Evolutionary conservation across 805 yeast species (phyloP).

Genomic region (Sugiyamaella marilandica): DNA sequence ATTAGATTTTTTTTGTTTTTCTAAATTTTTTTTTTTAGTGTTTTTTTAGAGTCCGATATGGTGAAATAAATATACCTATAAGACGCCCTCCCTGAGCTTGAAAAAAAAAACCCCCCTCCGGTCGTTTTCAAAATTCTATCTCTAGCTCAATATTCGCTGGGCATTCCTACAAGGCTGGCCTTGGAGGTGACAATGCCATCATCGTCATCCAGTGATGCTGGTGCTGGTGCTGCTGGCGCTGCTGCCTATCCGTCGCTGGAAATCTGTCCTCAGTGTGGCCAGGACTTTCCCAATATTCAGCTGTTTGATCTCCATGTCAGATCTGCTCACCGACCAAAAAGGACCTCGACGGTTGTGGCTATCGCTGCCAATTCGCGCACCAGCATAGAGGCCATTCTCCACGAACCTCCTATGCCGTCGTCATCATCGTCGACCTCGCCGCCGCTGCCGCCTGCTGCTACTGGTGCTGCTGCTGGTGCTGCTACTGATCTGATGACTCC

Average conservation of each 20-base stretch:
- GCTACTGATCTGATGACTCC: no score
- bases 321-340: constrained; percentile 2
- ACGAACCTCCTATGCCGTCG: not conserved
- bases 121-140: not conserved
- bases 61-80: not conserved
- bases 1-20: constrained; percentile 4
- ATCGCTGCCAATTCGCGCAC: not conserved
- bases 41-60: not conserved
- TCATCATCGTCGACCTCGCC: not conserved
- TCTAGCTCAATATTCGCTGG: not conserved
- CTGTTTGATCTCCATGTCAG: constrained; percentile 3
- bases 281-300: constrained; percentile 6
- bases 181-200: not conserved
- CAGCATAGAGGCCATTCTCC: not conserved
- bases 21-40: not conserved
- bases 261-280: constrained; percentile 9
- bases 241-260: not conserved
- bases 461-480: no score
- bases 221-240: no score
- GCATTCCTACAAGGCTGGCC: constrained; percentile 3
- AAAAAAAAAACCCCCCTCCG: not conserved
- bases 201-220: not conserved
- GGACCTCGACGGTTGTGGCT: not conserved
- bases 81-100: not conserved
- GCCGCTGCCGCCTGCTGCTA: no score